Evolutionary conservation across 208 protist genomes (phyloP).

Genomic region (Trichomonas tenax): DNA sequence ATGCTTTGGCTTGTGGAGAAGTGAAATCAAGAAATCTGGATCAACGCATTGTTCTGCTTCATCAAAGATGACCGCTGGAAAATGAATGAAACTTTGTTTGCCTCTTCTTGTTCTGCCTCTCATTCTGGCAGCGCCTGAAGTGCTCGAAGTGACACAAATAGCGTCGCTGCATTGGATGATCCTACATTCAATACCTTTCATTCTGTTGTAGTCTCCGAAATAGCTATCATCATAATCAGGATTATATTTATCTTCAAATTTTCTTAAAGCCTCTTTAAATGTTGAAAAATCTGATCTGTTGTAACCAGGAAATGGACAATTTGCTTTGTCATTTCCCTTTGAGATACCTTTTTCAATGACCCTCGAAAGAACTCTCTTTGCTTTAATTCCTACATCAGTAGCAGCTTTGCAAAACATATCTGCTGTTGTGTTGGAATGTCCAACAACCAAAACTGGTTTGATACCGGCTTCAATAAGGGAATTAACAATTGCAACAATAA

Average conservation of each 20-base stretch:
- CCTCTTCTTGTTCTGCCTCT: background rate
- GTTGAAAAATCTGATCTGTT: background rate
- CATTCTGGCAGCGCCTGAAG: slow-evolving; percentile 68
- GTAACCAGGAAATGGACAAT: background rate
- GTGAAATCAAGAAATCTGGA: slow-evolving; percentile 78
- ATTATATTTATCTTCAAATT: no score
- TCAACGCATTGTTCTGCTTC: slow-evolving; percentile 76
- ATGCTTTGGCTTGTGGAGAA: slow-evolving; percentile 72
- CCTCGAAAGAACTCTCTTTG: slow-evolving; percentile 67
- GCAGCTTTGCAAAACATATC: slow-evolving; percentile 82
- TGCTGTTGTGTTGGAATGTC: slow-evolving; percentile 84
- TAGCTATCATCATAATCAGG: no score
- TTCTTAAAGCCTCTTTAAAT: background rate
- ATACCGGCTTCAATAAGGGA: slow-evolving; percentile 50
- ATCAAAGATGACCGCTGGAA: slow-evolving; percentile 78
- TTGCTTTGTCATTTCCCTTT: no score
- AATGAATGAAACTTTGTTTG: slow-evolving; percentile 62
- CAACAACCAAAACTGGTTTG: slow-evolving; percentile 63
- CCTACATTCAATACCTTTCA: background rate
- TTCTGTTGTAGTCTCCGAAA: background rate
- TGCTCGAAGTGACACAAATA: slow-evolving; percentile 77
- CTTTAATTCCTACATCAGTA: slow-evolving; percentile 64
- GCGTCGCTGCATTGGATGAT: slow-evolving; percentile 58
- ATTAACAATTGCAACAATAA: slow-evolving; percentile 71
- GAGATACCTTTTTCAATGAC: slow-evolving; percentile 52